A percentile compares a stretch with the other conserved stretches of the same genome.
phyloP scores from a whole-genome alignment of 1,139 yeast genomes.

The Diutina neorugosa region DNA sequence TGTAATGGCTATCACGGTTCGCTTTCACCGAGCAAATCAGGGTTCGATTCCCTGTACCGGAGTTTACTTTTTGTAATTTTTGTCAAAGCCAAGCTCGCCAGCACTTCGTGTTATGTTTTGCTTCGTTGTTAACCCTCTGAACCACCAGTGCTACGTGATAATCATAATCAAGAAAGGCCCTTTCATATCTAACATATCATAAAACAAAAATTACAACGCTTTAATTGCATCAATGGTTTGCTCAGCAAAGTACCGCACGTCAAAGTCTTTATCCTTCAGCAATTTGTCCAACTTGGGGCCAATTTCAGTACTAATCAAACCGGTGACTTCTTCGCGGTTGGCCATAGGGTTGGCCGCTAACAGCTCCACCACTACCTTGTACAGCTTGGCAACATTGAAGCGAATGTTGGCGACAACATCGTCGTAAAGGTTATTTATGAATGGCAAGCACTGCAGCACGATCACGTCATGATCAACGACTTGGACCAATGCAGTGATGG shows the following conservation, averaged over 20 bases:
- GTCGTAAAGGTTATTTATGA: constrained; percentile 53
- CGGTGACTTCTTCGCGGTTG: constrained; percentile 11
- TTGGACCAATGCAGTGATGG: constrained; percentile 69
- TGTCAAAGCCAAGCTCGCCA: too few species aligned
- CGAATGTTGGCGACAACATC: constrained; percentile 92
- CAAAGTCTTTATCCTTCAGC: constrained; percentile 67
- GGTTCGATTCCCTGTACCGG: constrained; percentile 42
- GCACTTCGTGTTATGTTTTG: too few species aligned
- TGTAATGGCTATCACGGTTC: constrained; percentile 20
- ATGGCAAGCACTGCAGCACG: constrained; percentile 62
- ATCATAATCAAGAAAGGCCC: neutral
- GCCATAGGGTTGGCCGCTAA: constrained; percentile 19
- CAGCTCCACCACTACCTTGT: constrained; percentile 46
- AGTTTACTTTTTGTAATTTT: constrained; percentile 10
- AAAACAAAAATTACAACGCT: neutral
- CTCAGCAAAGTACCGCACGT: constrained; percentile 74
- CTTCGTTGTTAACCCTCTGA: too few species aligned
- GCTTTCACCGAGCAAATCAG: constrained; percentile 26
- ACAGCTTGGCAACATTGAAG: constrained; percentile 87
- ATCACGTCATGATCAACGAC: constrained; percentile 50
- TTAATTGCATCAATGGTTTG: constrained; percentile 1
- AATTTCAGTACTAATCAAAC: constrained; percentile 42
- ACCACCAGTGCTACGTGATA: neutral
- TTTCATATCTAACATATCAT: neutral
- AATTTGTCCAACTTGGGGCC: constrained; percentile 56